Evolutionary conservation across 83 land plant species (phyloP).

Genomic region (Diphasiastrum complanatum): DNA sequence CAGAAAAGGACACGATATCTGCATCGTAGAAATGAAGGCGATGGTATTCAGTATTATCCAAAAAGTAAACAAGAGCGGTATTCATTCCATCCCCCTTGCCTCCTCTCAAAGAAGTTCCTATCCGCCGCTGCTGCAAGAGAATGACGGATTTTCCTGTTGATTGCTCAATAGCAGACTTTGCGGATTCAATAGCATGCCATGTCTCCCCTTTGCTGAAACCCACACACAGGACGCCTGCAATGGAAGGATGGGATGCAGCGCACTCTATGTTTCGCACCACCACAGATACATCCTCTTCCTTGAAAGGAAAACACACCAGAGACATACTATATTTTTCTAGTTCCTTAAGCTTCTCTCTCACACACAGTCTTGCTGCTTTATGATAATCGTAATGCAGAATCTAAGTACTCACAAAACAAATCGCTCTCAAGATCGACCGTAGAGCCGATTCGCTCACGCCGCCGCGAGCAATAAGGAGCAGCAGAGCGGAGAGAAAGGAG

Average conservation of each 20-base stretch:
- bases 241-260: conserved; percentile 22
- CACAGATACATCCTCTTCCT: conserved; percentile 28
- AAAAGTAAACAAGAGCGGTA: conserved; percentile 19
- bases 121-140: conserved; percentile 20
- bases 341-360: too few relatives aligned
- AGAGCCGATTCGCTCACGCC: too few relatives aligned
- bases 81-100: conserved; percentile 33
- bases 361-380: too few relatives aligned
- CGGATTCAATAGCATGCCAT: conserved; percentile 22
- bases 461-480: too few relatives aligned
- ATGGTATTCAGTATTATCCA: conserved; percentile 14
- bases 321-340: too few relatives aligned
- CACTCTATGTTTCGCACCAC: conserved; percentile 29
- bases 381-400: too few relatives aligned
- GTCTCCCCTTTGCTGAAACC: conserved; percentile 29
- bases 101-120: conserved; percentile 14
- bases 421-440: too few relatives aligned
- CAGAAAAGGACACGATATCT: conserved; percentile 26
- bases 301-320: conserved; percentile 30
- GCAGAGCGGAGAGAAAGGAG: too few relatives aligned
- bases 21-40: conserved; percentile 30
- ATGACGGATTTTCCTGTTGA: conserved; percentile 1
- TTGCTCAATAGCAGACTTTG: conserved; percentile 9
- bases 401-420: too few relatives aligned
- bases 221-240: conserved; percentile 21